These are phyloP conservation scores for Strigomonas galati DNA, from an alignment of 208 protist species.

Conservation along the genomic window DNA sequence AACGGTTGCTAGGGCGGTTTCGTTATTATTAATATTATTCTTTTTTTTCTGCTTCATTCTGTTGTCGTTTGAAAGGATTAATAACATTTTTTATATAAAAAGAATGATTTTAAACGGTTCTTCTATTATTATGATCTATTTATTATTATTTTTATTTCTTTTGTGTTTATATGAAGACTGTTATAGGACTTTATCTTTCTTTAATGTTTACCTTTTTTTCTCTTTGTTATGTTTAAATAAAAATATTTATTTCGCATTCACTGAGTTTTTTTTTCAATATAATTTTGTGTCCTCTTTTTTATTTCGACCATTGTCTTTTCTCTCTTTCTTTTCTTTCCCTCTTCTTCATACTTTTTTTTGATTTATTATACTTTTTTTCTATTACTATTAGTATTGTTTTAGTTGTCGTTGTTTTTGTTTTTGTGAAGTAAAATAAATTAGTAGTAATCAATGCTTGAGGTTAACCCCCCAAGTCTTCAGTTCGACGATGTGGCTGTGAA, in stretches of 20 bases:
- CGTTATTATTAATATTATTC: too few species aligned
- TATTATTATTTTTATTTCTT: conserved; percentile 3
- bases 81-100: too few species aligned
- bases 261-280: not conserved
- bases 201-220: not conserved
- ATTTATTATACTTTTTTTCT: conserved; percentile 1
- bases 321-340: not conserved
- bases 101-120: too few species aligned
- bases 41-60: too few species aligned
- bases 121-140: too few species aligned
- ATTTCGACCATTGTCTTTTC: not conserved
- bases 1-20: too few species aligned
- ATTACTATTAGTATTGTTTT: not conserved
- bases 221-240: not conserved
- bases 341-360: not conserved
- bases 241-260: not conserved
- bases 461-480: conserved; percentile 27
- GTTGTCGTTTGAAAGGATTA: too few species aligned
- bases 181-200: not conserved
- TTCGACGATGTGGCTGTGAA: conserved; percentile 74
- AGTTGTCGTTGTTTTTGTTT: not conserved
- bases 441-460: conserved; percentile 36
- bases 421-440: not conserved
- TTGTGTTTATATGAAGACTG: not conserved
- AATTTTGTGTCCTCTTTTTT: too few species aligned